Base-by-base conservation (phyloP, 2,329 filamentous ascomycete species). In the Colletotrichum sp. region DNA sequence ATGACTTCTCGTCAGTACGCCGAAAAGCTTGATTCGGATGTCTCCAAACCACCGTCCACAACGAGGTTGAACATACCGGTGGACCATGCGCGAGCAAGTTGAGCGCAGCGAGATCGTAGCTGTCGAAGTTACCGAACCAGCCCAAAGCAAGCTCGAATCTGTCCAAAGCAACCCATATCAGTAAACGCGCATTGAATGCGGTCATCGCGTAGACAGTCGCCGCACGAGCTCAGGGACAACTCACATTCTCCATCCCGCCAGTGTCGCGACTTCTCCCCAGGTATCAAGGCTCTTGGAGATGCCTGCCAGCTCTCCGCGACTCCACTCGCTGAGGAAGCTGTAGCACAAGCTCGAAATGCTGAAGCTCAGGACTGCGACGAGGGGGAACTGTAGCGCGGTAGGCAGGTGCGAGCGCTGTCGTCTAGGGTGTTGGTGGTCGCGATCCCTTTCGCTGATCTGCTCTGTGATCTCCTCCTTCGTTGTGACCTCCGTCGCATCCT, bases 61-160 rank as follows among this genome's bases (percentile, higher is more conserved):
- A 52, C 44, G 49, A 71, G 49, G 15, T 30, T 16, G 6, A 30
- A 86, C 90, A 85, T 83, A 93, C 91, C 80, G 92, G 91, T 59
- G 96, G 96, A 24, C 94, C 91, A 84, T 95, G 93, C 71, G 93
- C 93, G 57, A 98, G 87, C 76, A 95, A 83, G 75, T 91, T 91
- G 81, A 95, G 86, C 63, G 91, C 89, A 13, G 90, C 90, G 67
- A 94, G 87, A 83, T 95, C 93, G 82, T 92, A 89, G 85, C 94
- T 92, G 84, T 98, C 95, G 82, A 94, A 95, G 78, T 92, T 89
- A 59, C 92, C 88, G 80, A 90, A 91, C 95, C 95, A 98, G 63
- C 91, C 93, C 63, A 96, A 81, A 28, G 88, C 91, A 69, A 98
- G 88, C 83, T 96, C 93, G 63, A 92, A 83, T 83, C 91, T 95